These are phyloP conservation scores for Trichoderma endophyticum DNA, from an alignment of 2,329 filamentous ascomycete species.

Conservation along the genomic window DNA sequence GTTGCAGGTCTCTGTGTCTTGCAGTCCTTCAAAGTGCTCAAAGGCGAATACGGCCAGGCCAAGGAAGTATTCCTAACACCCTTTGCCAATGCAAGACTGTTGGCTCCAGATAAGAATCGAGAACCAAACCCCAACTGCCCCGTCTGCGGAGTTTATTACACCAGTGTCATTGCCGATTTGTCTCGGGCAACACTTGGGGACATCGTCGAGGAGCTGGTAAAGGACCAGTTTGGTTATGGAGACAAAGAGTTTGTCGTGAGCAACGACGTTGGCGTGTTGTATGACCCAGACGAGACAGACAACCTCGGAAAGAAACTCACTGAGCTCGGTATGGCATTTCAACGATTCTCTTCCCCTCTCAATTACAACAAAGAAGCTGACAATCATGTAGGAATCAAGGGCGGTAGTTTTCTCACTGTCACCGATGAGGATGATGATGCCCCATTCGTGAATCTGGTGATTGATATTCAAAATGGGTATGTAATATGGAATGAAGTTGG, in stretches of 20 bases:
- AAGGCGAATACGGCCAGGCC: slow-evolving; percentile 64
- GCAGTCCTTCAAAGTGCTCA: slow-evolving; percentile 87
- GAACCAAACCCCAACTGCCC: slow-evolving; percentile 77
- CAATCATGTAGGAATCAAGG: slow-evolving; percentile 56
- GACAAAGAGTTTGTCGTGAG: slow-evolving; percentile 75
- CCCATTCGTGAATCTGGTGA: slow-evolving; percentile 74
- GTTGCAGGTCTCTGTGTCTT: slow-evolving; percentile 89
- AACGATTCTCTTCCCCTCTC: background rate
- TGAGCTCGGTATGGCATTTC: slow-evolving; percentile 60
- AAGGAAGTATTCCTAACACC: slow-evolving; percentile 85
- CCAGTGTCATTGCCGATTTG: slow-evolving; percentile 64
- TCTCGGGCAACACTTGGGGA: slow-evolving; percentile 72
- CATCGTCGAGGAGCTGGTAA: slow-evolving; percentile 72
- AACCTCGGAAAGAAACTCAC: slow-evolving; percentile 76
- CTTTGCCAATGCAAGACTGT: slow-evolving; percentile 54
- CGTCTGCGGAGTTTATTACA: slow-evolving; percentile 74
- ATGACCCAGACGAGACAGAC: slow-evolving; percentile 84
- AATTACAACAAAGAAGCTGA: slow-evolving; percentile 9
- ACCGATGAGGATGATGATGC: slow-evolving; percentile 77
- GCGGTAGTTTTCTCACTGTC: slow-evolving; percentile 75
- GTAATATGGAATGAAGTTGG: slow-evolving; percentile 25
- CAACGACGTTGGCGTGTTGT: slow-evolving; percentile 73
- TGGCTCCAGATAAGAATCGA: slow-evolving; percentile 55
- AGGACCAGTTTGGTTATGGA: slow-evolving; percentile 68
- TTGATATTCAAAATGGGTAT: slow-evolving; percentile 64